Conservation (phyloP, 192 early-diverging fungal genomes). For the Glomus cerebriforme region DNA sequence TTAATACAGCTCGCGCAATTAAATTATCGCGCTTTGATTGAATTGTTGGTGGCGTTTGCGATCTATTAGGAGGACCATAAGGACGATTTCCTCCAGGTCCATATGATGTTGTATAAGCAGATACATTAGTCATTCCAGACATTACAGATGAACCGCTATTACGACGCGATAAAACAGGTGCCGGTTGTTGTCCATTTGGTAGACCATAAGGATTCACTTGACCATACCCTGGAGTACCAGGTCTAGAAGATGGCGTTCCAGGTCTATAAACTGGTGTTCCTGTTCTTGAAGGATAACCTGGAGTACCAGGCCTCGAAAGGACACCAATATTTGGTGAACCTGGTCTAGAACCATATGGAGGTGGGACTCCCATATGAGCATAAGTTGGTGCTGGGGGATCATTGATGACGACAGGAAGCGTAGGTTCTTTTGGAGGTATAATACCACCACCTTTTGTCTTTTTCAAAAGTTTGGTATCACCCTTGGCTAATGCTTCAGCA, state of each 20-base stretch:
- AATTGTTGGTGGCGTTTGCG: background rate
- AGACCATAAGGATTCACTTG: background rate
- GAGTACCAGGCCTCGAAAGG: background rate
- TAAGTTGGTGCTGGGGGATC: background rate
- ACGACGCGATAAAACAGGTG: background rate
- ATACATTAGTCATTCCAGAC: background rate
- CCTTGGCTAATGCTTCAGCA: background rate
- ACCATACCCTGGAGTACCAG: background rate
- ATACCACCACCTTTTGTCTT: background rate
- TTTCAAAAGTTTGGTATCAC: background rate
- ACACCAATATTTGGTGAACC: background rate
- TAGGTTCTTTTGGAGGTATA: background rate
- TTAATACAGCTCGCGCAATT: background rate
- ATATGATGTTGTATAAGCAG: background rate
- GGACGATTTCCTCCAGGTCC: background rate
- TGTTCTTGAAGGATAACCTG: background rate
- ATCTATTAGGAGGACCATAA: background rate
- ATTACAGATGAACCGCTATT: background rate
- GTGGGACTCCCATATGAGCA: background rate
- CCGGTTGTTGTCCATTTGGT: background rate
- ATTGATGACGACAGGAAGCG: background rate
- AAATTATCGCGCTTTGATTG: background rate
- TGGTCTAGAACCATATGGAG: background rate
- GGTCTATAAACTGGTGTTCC: background rate
- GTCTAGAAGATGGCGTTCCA: background rate